Evolutionary conservation across 495 filamentous ascomycete species (phyloP).

Genomic region (Collariella sp.): DNA sequence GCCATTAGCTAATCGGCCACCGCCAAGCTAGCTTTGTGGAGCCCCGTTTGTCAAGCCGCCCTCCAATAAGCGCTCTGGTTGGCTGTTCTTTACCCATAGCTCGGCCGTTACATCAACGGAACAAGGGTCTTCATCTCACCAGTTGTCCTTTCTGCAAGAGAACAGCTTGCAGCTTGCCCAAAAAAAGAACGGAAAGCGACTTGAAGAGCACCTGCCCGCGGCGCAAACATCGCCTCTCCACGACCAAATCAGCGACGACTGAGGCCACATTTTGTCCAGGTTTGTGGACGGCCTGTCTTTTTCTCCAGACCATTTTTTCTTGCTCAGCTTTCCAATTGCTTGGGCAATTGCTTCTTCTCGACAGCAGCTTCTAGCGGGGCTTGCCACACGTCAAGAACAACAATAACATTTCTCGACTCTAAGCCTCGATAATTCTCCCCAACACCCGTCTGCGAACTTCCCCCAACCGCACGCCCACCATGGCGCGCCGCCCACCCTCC

Average conservation of each 20-base stretch:
- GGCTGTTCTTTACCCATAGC: conserved; percentile 2
- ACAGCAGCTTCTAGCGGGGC: neutral
- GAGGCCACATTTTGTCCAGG: neutral
- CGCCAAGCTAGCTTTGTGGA: neutral
- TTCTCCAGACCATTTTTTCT: neutral
- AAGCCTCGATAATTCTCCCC: no score
- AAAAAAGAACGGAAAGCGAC: neutral
- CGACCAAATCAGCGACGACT: neutral
- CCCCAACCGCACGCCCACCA: conserved; percentile 24
- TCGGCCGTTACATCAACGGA: conserved; percentile 15
- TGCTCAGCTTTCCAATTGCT: neutral
- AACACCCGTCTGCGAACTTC: neutral
- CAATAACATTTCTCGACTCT: no score
- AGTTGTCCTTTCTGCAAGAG: conserved; percentile 31
- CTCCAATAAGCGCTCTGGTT: conserved; percentile 7
- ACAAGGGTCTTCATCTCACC: conserved; percentile 19
- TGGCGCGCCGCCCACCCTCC: conserved; percentile 35
- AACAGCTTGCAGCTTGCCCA: conserved; percentile 19
- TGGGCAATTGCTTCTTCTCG: neutral
- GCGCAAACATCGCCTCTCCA: neutral
- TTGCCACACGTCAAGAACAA: neutral
- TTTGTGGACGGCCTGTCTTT: neutral
- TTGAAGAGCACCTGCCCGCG: conserved; percentile 5
- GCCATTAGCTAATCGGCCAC: conserved; percentile 11
- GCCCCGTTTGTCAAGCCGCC: neutral